Base-by-base conservation (phyloP, 345 rosid species). In the Durio zibethinus region DNA sequence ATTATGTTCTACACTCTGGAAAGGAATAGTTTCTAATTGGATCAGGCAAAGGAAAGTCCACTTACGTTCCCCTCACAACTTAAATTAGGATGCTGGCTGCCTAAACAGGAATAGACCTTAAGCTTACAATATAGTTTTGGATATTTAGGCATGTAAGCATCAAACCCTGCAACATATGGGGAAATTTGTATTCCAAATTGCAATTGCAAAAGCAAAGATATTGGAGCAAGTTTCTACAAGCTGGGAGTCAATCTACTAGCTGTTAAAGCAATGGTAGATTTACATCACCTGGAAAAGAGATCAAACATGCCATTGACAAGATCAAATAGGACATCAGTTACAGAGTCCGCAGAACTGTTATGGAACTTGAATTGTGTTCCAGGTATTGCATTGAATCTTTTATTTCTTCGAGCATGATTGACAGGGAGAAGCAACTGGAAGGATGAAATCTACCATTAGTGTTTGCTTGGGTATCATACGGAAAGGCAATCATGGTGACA, bases 11-110 rank as follows among this genome's bases (percentile, higher is more conserved):
- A 62, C 15, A 20, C 42, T 35, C 9, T 0, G 47, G 25, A 27
- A 64, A 35, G 69, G 47, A 64, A 64, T 20, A 33, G 68, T 63
- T 16, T 36, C 47, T 36, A 36, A 64, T 64, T 64, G 69, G 69
- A 35, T 18, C 27, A 18, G 7, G 15, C 25, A 35, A 18, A 54
- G 11, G 9, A 53, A 53, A 63, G 68, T 35, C 68, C 68, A 35
- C 40, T 59, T n/a, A 16, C 10, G 10, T 5, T 31, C 40, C n/a
- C 65, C 18, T 7, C 4, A 57, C 35, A 60, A 60, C 20, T 60
- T 27, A 29, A 60, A 60, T 9, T 60, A 27, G 38, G 12, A 20
- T 23, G 69, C 69, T 47, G 15, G 69, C 69, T 64, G 16, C n/a
- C n/a, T n/a, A n/a, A 36, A 25, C 69, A 35, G 25, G 43, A 64